These are phyloP conservation scores for Parietichytrium sp. DNA, from an alignment of 108 stramenopile species.

Conservation along the genomic window DNA sequence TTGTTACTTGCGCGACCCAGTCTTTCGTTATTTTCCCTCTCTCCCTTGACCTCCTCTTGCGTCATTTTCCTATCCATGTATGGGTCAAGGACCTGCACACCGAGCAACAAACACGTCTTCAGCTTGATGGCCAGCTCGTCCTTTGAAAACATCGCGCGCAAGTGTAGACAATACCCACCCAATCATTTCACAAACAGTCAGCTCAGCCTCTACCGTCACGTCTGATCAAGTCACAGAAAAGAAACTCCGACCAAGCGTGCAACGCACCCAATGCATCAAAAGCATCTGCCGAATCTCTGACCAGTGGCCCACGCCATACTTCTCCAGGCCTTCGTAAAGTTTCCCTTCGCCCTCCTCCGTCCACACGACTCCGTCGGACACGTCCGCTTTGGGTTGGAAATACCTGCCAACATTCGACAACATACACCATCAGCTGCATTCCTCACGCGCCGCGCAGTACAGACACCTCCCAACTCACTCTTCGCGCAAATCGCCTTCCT, in stretches of 20 bases:
- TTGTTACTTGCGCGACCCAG: background rate
- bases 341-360: background rate
- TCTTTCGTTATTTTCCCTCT: background rate
- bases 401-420: too few relatives aligned
- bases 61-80: constrained; percentile 12
- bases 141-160: background rate
- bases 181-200: too few relatives aligned
- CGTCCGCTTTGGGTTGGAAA: constrained; percentile 6
- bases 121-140: constrained; percentile 13
- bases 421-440: too few relatives aligned
- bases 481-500: background rate
- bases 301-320: constrained; percentile 14
- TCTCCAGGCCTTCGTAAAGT: constrained; percentile 15
- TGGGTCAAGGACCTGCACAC: background rate
- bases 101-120: constrained; percentile 27
- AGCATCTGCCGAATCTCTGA: background rate
- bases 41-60: background rate
- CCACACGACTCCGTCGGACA: constrained; percentile 29
- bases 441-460: too few relatives aligned
- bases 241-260: too few relatives aligned
- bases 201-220: too few relatives aligned
- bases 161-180: too few relatives aligned
- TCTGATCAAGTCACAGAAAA: too few relatives aligned
- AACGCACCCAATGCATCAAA: background rate
- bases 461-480: too few relatives aligned